Evolutionary conservation across 2,329 filamentous ascomycete genomes (phyloP).

Genomic region (Trematosphaeria pertusa): DNA sequence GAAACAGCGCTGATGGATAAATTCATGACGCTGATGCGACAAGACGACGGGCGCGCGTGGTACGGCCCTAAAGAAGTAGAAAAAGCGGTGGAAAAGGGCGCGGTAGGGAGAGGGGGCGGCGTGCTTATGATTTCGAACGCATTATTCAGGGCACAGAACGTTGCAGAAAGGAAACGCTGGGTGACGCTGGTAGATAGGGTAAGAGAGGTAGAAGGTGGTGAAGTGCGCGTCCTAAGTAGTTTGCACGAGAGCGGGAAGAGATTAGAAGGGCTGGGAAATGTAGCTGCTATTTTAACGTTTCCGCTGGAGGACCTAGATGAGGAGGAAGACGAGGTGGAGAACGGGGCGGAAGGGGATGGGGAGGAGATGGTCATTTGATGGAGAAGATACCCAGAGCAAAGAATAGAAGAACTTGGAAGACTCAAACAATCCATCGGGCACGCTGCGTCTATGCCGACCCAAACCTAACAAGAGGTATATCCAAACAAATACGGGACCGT

Average conservation of each 20-base stretch:
- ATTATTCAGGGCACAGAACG: constrained; percentile 83
- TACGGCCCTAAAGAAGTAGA: constrained; percentile 87
- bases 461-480: not conserved
- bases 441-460: too few relatives aligned
- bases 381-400: not conserved
- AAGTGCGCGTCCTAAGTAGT: constrained; percentile 87
- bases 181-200: constrained; percentile 88
- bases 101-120: constrained; percentile 85
- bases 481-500: not conserved
- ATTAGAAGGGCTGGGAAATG: constrained; percentile 81
- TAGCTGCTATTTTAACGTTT: constrained; percentile 90
- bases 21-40: constrained; percentile 77
- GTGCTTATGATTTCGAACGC: constrained; percentile 86
- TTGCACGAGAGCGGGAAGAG: constrained; percentile 92
- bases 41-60: constrained; percentile 87
- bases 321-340: constrained; percentile 48
- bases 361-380: constrained; percentile 38
- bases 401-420: too few relatives aligned
- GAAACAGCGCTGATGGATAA: constrained; percentile 86
- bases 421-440: too few relatives aligned
- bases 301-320: constrained; percentile 83
- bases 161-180: constrained; percentile 78
- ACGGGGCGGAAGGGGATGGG: constrained; percentile 16
- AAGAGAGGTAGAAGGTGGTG: constrained; percentile 79
- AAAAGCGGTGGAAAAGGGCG: constrained; percentile 82